These are phyloP conservation scores for Golubevia pallescens DNA, from an alignment of 1,284 basidiomycete genomes.

Conservation along the genomic window DNA sequence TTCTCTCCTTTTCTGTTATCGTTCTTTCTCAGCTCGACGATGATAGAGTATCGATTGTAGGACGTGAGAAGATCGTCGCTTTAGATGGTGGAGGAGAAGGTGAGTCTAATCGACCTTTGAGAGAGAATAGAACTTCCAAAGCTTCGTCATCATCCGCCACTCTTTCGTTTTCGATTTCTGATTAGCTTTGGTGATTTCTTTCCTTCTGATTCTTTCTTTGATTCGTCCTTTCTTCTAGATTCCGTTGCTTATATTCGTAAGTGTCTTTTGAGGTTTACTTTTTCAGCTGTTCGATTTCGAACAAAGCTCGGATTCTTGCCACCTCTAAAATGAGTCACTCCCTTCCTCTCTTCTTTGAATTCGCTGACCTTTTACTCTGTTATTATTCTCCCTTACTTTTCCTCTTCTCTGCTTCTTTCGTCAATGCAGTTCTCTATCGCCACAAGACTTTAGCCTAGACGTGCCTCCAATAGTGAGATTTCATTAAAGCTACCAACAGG, in stretches of 20 bases:
- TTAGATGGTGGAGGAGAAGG: conserved; percentile 57
- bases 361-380: neutral
- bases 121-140: neutral
- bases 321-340: neutral
- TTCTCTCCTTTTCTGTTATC: neutral
- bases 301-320: neutral
- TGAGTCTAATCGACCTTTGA: neutral
- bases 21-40: conserved; percentile 44
- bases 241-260: conserved; percentile 54
- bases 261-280: neutral
- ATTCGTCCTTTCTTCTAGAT: conserved; percentile 15
- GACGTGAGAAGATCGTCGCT: conserved; percentile 45
- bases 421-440: conserved; percentile 33
- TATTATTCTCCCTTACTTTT: no score
- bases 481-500: no score
- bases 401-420: no score
- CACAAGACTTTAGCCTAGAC: conserved; percentile 16
- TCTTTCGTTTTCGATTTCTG: neutral
- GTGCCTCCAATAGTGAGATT: no score
- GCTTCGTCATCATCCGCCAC: neutral
- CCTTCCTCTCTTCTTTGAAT: neutral
- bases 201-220: neutral
- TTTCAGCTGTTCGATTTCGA: neutral
- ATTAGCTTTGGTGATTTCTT: neutral
- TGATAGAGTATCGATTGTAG: conserved; percentile 48